Evolutionary conservation across 2,329 filamentous ascomycete species (phyloP).

Genomic region (Fusarium keratoplasticum): DNA sequence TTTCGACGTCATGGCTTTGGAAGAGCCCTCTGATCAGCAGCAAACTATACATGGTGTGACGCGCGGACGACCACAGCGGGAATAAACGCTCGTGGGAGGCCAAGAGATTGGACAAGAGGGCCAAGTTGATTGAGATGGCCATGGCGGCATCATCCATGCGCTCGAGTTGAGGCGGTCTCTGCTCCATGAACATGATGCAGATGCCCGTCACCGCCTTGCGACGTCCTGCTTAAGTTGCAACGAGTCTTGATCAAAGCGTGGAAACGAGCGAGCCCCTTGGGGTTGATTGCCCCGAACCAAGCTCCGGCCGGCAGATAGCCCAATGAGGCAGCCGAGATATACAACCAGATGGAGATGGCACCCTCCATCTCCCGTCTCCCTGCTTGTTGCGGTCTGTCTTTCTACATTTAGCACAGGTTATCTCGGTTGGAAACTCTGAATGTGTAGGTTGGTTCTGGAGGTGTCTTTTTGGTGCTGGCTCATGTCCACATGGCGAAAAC

Average conservation of each 20-base stretch:
- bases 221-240: neutral
- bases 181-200: neutral
- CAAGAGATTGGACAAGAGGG: constrained; percentile 35
- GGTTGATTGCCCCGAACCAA: constrained; percentile 7
- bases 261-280: neutral
- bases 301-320: neutral
- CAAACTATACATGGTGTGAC: constrained; percentile 37
- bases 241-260: constrained; percentile 11
- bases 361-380: neutral
- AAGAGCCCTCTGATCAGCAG: constrained; percentile 34
- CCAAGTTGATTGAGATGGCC: constrained; percentile 18
- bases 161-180: constrained; percentile 26
- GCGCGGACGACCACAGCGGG: constrained; percentile 31
- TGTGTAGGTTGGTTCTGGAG: constrained; percentile 22
- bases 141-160: constrained; percentile 29
- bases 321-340: constrained; percentile 26
- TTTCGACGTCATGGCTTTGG: constrained; percentile 38
- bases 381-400: neutral
- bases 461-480: constrained; percentile 13
- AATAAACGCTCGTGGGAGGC: constrained; percentile 32
- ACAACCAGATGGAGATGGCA: constrained; percentile 1
- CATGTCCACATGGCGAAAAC: constrained; percentile 23
- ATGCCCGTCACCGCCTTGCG: constrained; percentile 23
- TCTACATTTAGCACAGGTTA: constrained; percentile 33
- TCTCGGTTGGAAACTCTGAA: constrained; percentile 24